These are phyloP conservation scores for Talaromyces liani DNA, from an alignment of 495 filamentous ascomycete species.

Conservation along the genomic window DNA sequence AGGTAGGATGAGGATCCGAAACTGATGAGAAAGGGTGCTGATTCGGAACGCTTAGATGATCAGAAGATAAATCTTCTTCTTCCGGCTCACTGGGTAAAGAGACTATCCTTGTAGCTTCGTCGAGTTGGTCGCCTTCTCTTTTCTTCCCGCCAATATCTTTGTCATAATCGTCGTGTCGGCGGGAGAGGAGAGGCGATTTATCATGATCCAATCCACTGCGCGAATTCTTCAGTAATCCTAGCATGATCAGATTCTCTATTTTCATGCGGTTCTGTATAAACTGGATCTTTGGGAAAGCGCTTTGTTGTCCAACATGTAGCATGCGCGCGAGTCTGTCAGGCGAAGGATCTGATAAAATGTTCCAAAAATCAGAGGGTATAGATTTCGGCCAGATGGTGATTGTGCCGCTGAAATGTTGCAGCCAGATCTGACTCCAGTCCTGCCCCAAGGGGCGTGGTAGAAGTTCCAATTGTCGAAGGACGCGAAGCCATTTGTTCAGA, in stretches of 20 bases:
- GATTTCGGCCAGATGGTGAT: conserved; percentile 92
- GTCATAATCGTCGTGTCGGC: conserved; percentile 12
- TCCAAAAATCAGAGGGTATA: conserved; percentile 65
- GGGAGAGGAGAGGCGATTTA: conserved; percentile 21
- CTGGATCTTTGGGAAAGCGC: conserved; percentile 80
- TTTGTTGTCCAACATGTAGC: conserved; percentile 81
- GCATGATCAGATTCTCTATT: conserved; percentile 71
- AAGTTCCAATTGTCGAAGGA: conserved; percentile 84
- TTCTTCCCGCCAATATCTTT: background rate
- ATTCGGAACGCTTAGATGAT: background rate
- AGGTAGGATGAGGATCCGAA: background rate
- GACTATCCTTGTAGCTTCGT: conserved; percentile 2
- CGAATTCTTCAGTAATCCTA: conserved; percentile 55
- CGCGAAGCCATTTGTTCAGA: conserved; percentile 92
- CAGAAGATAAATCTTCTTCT: background rate
- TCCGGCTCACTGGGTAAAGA: background rate
- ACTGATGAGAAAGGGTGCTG: background rate
- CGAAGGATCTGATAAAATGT: conserved; percentile 79
- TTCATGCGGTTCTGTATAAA: conserved; percentile 83
- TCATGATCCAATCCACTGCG: conserved; percentile 17
- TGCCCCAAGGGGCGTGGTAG: conserved; percentile 86
- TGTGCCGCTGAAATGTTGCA: conserved; percentile 89
- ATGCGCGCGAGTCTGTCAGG: conserved; percentile 70
- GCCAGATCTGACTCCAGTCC: conserved; percentile 93
- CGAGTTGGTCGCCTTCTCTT: background rate